These are phyloP conservation scores for Daldinia grandis DNA, from an alignment of 495 filamentous ascomycete genomes.

Conservation along the genomic window DNA sequence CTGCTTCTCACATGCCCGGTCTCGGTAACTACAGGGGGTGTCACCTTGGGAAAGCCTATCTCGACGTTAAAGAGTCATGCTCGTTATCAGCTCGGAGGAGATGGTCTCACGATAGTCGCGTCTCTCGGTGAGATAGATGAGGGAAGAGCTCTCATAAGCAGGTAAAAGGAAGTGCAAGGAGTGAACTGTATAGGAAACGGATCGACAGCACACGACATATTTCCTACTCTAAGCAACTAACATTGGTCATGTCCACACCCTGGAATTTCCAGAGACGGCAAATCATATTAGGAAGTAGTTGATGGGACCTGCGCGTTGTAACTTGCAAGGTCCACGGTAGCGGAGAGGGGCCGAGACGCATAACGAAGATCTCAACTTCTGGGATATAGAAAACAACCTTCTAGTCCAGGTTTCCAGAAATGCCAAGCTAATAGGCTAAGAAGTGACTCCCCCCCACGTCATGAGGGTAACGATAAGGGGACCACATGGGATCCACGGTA, in stretches of 20 bases:
- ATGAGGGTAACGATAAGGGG: constrained; percentile 24
- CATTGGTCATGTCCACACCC: constrained; percentile 23
- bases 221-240: constrained; percentile 13
- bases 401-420: constrained; percentile 15
- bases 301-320: constrained; percentile 9
- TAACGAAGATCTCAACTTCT: constrained; percentile 40
- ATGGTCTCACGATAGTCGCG: constrained; percentile 27
- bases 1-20: constrained; percentile 25
- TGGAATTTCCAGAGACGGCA: constrained; percentile 20
- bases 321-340: constrained; percentile 26
- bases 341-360: constrained; percentile 14
- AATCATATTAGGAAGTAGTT: constrained; percentile 20
- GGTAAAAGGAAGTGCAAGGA: constrained; percentile 13
- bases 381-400: constrained; percentile 27
- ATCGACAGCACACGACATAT: constrained; percentile 36
- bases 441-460: constrained; percentile 17
- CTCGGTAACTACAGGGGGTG: constrained; percentile 25
- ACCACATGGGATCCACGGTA: constrained; percentile 18
- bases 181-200: constrained; percentile 31
- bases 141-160: constrained; percentile 23
- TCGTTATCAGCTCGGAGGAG: constrained; percentile 24
- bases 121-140: constrained; percentile 14
- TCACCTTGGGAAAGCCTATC: constrained; percentile 34
- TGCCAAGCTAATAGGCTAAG: constrained; percentile 32
- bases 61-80: constrained; percentile 25